phyloP scores from a whole-genome alignment of 768 basidiomycete genomes.

The Kwoniella pini region DNA sequence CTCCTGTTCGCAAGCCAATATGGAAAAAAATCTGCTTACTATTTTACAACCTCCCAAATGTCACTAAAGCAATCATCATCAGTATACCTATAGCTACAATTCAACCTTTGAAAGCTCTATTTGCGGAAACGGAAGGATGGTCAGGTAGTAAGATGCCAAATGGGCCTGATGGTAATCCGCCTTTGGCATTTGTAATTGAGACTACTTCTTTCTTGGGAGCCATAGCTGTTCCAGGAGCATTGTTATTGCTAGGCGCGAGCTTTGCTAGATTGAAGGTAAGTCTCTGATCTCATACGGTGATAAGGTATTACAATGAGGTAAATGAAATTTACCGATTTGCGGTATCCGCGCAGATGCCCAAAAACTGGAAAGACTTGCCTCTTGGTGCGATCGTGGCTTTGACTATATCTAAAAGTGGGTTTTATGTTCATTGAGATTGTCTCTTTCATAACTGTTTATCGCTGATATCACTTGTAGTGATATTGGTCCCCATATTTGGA shows the following conservation, averaged over 20 bases:
- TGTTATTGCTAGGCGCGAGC: slow-evolving; percentile 56
- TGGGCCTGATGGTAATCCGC: slow-evolving; percentile 58
- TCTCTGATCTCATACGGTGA: not conserved
- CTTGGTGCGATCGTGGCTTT: slow-evolving; percentile 55
- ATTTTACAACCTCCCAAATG: slow-evolving; percentile 1
- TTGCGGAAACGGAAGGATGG: slow-evolving; percentile 54
- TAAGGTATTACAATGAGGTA: not conserved
- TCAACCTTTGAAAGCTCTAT: slow-evolving; percentile 57
- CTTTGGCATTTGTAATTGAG: slow-evolving; percentile 57
- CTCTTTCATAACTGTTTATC: too few species aligned
- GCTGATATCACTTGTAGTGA: slow-evolving; percentile 36
- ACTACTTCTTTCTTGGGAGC: slow-evolving; percentile 52
- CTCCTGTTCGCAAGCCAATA: not conserved
- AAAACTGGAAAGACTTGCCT: slow-evolving; percentile 55
- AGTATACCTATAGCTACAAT: slow-evolving; percentile 57
- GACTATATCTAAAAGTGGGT: slow-evolving; percentile 53
- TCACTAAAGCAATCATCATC: slow-evolving; percentile 56
- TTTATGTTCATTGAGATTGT: not conserved
- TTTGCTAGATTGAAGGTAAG: slow-evolving; percentile 55
- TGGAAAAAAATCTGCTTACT: not conserved
- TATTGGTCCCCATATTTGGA: slow-evolving; percentile 57
- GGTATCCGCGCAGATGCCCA: slow-evolving; percentile 38
- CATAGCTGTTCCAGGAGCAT: slow-evolving; percentile 48
- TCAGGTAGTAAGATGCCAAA: slow-evolving; percentile 54
- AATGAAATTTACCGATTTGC: not conserved